Evolutionary conservation across 768 basidiomycete genomes (phyloP).

Genomic region (Tremella mesenterica): DNA sequence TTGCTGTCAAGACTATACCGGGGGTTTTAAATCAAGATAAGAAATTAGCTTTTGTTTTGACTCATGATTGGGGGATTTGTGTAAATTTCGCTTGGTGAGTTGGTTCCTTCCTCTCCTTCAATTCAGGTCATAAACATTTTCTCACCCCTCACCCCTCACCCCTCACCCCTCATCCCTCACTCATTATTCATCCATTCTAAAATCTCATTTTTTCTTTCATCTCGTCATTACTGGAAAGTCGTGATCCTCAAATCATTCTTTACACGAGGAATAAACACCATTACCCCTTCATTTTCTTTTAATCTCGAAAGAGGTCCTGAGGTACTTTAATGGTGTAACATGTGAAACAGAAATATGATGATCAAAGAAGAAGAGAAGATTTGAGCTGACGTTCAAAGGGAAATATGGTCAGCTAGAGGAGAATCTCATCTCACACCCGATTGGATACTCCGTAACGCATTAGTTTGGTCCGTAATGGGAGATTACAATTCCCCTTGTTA

Average conservation of each 20-base stretch:
- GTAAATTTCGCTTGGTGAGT: conserved; percentile 39
- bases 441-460: conserved; percentile 34
- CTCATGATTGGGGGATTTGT: conserved; percentile 45
- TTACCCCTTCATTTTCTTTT: not conserved
- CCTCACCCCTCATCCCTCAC: too few species aligned
- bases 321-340: too few species aligned
- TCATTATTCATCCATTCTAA: too few species aligned
- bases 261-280: too few species aligned
- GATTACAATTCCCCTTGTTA: conserved; percentile 45
- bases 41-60: conserved; percentile 31
- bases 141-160: too few species aligned
- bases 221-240: too few species aligned
- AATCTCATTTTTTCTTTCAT: too few species aligned
- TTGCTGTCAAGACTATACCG: conserved; percentile 30
- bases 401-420: conserved; percentile 37
- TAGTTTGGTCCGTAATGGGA: conserved; percentile 44
- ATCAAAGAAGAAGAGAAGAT: not conserved
- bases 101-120: not conserved
- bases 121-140: not conserved
- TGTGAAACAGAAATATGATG: too few species aligned
- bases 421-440: conserved; percentile 27
- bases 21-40: conserved; percentile 21
- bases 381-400: conserved; percentile 14
- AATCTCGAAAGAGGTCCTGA: too few species aligned
- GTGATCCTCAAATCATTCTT: too few species aligned